Evolutionary conservation across 1,284 basidiomycete species (phyloP), one percentile per base, ranked within the genome.

Genomic region (Cronartium quercuum): DNA sequence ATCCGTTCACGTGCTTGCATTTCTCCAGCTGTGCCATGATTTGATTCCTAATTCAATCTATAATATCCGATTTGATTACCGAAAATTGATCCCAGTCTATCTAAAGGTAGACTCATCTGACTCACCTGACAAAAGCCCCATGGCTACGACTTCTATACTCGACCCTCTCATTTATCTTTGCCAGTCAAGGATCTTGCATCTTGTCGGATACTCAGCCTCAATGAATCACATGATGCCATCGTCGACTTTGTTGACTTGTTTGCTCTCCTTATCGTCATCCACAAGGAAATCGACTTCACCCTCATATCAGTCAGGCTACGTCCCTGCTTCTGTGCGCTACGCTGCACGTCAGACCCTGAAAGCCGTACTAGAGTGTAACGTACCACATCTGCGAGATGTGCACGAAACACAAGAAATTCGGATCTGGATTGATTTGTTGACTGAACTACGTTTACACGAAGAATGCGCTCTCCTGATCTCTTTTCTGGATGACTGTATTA

Each of bases 401-500:
- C 58, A 66, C 38, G 73, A 67, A 42, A 40, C 40, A 38, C 55
- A 75, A 40, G 65, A 75, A 75, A 64, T 75, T 9, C 51, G 44
- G n/a, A 62, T 75, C 55, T 75, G 73, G 73, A 41, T 75, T 37
- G 42, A 64, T 40, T 42, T 58, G 5, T 41, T 75, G 44, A 62
- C 64, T 10, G 66, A 67, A 63, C n/a, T 75, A 57, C 66, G 66
- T 24, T 35, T 34, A 51, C 41, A 47, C 2, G 65, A 24, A 12
- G 73, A 68, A 42, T 40, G 41, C 58, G 51, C 62, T 42, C 55
- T 34, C 10, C 29, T 75, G 24, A 60, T 75, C 13, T 10, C 44
- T 21, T 75, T 75, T 37, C 51, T 75, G 34, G 73, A 75, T 18
- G 73, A 75, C 68, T 75, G 73, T 60, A 44, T 75, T 37, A 55